Evolutionary conservation across 2,329 filamentous ascomycete genomes (phyloP).

Genomic region (Paramyrothecium roridum): DNA sequence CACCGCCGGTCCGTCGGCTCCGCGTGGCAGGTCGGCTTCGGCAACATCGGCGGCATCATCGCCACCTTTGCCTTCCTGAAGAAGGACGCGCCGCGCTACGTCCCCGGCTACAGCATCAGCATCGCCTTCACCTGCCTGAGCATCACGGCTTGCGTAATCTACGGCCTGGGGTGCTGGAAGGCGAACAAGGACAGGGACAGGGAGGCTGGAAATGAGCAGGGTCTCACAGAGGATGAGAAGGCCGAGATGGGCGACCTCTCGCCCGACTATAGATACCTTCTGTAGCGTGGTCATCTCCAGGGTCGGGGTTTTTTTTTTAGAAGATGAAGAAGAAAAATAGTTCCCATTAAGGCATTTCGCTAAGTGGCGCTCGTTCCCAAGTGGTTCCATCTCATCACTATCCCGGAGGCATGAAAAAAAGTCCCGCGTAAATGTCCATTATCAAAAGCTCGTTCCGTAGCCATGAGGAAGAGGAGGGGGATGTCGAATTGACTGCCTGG

Average conservation of each 20-base stretch:
- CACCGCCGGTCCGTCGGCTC: conserved; percentile 67
- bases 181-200: conserved; percentile 61
- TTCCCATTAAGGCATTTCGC: no score
- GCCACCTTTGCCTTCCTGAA: conserved; percentile 67
- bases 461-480: no score
- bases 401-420: no score
- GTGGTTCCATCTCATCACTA: no score
- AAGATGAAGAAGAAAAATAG: no score
- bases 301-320: no score
- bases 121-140: conserved; percentile 71
- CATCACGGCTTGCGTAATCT: conserved; percentile 56
- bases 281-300: conserved; percentile 30
- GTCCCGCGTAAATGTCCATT: no score
- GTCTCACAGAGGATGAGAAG: conserved; percentile 61
- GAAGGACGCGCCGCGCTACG: conserved; percentile 66
- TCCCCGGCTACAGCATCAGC: conserved; percentile 72
- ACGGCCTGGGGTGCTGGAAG: conserved; percentile 53
- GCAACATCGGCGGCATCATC: conserved; percentile 77
- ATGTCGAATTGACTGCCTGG: no score
- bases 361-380: no score
- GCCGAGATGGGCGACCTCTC: conserved; percentile 56
- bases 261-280: conserved; percentile 57
- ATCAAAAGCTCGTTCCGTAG: no score
- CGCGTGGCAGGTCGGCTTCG: conserved; percentile 76
- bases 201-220: conserved; percentile 33